Conservation (phyloP, 768 basidiomycete genomes). For the Phaeotremella skinneri region DNA sequence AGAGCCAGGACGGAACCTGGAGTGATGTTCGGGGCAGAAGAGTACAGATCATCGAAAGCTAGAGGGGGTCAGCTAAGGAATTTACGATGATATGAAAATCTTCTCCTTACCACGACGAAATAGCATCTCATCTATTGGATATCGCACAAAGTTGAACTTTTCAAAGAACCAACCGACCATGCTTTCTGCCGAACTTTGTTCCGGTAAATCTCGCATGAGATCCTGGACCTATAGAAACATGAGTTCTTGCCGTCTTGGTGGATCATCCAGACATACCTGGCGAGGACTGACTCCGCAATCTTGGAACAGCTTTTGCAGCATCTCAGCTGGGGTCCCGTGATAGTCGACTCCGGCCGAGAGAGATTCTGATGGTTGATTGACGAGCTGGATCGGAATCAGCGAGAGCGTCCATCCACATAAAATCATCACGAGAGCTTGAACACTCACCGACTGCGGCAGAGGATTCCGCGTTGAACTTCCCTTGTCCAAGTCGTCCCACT, state of each 20-base stretch:
- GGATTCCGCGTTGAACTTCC: constrained; percentile 36
- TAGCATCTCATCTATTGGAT: constrained; percentile 78
- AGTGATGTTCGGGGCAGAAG: constrained; percentile 55
- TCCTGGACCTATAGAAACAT: constrained; percentile 84
- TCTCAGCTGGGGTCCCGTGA: constrained; percentile 64
- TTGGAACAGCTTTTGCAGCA: constrained; percentile 69
- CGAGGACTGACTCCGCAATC: constrained; percentile 90
- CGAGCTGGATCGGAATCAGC: background rate
- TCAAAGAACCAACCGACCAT: constrained; percentile 67
- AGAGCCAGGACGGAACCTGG: constrained; percentile 70
- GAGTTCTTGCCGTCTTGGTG: constrained; percentile 70
- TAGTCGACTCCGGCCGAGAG: constrained; percentile 31
- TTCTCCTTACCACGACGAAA: constrained; percentile 59
- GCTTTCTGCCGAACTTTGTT: constrained; percentile 65
- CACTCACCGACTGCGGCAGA: constrained; percentile 39
- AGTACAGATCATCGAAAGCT: constrained; percentile 20
- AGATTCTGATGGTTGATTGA: constrained; percentile 13
- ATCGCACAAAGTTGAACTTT: constrained; percentile 83
- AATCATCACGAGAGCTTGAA: background rate
- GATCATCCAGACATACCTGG: constrained; percentile 67
- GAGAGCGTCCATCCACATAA: background rate
- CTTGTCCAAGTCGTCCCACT: constrained; percentile 23
- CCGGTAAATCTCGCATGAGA: constrained; percentile 81
- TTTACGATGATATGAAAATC: background rate
- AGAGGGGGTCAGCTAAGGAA: constrained; percentile 47